A percentile compares a stretch with the other conserved stretches of the same genome.
Evolutionary conservation across 192 early-diverging fungal genomes (phyloP).

Genomic region (Podila clonocystis): DNA sequence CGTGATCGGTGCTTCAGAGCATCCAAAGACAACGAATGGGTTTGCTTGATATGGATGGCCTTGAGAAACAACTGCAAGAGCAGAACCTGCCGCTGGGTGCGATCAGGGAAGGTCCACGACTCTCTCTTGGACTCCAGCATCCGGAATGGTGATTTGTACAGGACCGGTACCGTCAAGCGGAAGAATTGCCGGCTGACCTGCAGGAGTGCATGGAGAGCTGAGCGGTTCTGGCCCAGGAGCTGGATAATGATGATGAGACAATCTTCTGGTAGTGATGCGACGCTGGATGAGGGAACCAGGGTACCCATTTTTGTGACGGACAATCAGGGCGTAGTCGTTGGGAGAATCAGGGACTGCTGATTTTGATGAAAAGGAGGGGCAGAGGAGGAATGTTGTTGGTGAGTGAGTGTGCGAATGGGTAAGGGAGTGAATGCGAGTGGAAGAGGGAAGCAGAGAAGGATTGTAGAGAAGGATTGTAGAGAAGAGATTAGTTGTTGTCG

Average conservation of each 20-base stretch:
- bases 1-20: no score
- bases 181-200: constrained; percentile 38
- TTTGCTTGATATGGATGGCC: constrained; percentile 20
- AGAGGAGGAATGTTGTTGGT: no score
- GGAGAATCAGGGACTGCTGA: no score
- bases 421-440: no score
- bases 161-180: constrained; percentile 12
- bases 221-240: constrained; percentile 15
- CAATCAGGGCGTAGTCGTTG: no score
- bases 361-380: no score
- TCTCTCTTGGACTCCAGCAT: constrained; percentile 28
- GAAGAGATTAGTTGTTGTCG: no score
- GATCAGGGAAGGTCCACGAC: constrained; percentile 20
- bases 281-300: no score
- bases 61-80: constrained; percentile 31
- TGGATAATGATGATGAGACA: constrained; percentile 31
- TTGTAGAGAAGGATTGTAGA: no score
- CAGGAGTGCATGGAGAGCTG: constrained; percentile 27
- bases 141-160: constrained; percentile 41
- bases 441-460: no score
- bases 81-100: constrained; percentile 31
- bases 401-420: no score
- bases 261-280: constrained; percentile 19
- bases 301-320: no score
- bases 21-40: not conserved